These are phyloP conservation scores for Achaetomiella virescens DNA, from an alignment of 495 filamentous ascomycete species.

Conservation along the genomic window DNA sequence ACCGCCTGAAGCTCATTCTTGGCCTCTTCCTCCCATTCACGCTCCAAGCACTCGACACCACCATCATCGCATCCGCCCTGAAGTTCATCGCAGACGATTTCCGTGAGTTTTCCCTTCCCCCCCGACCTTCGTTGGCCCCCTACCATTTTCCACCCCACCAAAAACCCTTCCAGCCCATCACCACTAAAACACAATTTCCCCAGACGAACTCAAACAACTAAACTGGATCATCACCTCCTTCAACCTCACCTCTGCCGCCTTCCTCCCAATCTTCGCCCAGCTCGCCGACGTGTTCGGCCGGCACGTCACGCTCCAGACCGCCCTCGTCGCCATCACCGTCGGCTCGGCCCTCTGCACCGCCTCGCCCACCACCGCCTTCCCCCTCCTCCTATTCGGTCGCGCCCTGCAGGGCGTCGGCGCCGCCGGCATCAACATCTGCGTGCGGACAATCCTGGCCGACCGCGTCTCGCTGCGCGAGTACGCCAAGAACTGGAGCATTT, in stretches of 20 bases:
- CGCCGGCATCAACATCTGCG: conserved; percentile 49
- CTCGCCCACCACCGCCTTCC: conserved; percentile 44
- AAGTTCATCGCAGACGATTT: conserved; percentile 56
- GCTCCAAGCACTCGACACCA: conserved; percentile 49
- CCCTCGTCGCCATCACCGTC: conserved; percentile 15
- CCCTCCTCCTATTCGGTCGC: conserved; percentile 51
- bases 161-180: neutral
- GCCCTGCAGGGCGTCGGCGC: conserved; percentile 51
- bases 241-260: conserved; percentile 54
- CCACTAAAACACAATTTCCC: neutral
- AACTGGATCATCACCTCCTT: conserved; percentile 62
- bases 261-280: conserved; percentile 57
- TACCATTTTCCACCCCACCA: neutral
- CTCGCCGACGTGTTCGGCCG: conserved; percentile 55
- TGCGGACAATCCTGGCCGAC: conserved; percentile 52
- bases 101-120: conserved; percentile 35
- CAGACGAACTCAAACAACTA: conserved; percentile 49
- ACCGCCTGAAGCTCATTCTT: conserved; percentile 49
- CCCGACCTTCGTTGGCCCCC: no score
- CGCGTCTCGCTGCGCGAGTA: conserved; percentile 51
- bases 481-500: conserved; percentile 51
- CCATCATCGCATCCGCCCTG: conserved; percentile 54
- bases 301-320: conserved; percentile 13
- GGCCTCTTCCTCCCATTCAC: conserved; percentile 49
- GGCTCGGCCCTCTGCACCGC: conserved; percentile 37